These are phyloP conservation scores for Cocos nucifera DNA, from an alignment of 176 grass and related monocot genomes.

Conservation along the genomic window DNA sequence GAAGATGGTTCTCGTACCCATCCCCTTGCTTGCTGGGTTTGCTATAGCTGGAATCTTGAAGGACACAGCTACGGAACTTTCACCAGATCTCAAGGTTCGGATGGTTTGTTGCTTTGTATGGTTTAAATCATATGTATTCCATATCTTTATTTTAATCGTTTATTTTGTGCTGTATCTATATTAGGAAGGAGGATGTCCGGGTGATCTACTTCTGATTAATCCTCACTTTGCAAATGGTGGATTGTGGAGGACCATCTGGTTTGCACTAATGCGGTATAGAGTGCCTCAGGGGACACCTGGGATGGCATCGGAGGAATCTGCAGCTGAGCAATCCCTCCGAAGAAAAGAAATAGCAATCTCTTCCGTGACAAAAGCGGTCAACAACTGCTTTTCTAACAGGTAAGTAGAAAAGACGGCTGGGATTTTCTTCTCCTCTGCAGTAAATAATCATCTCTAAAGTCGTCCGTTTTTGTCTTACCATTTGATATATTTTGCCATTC, in stretches of 20 bases:
- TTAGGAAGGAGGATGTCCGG: slow-evolving; percentile 11
- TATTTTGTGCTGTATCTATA: neutral
- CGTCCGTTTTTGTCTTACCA: no score
- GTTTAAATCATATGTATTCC: no score
- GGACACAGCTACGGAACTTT: neutral
- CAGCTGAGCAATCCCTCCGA: no score
- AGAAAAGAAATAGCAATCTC: no score
- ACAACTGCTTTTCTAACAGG: no score
- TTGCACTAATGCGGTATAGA: slow-evolving; percentile 16
- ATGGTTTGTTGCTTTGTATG: neutral
- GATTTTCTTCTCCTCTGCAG: no score
- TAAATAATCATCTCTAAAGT: no score
- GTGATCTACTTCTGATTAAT: slow-evolving; percentile 12
- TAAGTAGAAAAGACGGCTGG: no score
- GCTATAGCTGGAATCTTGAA: neutral
- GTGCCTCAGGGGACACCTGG: no score
- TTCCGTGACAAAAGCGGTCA: no score
- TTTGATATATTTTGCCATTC: no score
- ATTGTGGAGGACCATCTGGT: slow-evolving; percentile 15
- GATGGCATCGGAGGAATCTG: no score
- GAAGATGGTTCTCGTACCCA: slow-evolving; percentile 15
- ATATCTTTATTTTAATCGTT: neutral
- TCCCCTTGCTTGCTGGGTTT: slow-evolving; percentile 8
- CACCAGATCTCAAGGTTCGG: slow-evolving; percentile 8
- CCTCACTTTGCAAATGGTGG: slow-evolving; percentile 26